Conservation (phyloP, 1,139 yeast species). For the Lodderomyces orthopsilosis region DNA sequence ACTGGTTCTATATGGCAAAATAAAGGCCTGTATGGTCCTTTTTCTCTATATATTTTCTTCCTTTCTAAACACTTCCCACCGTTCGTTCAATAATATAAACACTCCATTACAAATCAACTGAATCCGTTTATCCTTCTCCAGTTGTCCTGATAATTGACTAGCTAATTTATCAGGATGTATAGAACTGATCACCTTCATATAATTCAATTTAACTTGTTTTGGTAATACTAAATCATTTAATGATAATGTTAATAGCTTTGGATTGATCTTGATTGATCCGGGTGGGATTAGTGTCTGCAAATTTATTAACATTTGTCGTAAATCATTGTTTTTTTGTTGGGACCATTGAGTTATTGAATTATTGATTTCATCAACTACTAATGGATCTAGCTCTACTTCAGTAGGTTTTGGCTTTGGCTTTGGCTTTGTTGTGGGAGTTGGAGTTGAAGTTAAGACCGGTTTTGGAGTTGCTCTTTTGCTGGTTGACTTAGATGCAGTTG, state of each 20-base stretch:
- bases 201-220: slow-evolving; percentile 82
- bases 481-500: slow-evolving; percentile 16
- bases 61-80: slow-evolving; percentile 85
- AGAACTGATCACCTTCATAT: slow-evolving; percentile 89
- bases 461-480: slow-evolving; percentile 14
- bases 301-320: slow-evolving; percentile 70
- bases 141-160: not conserved
- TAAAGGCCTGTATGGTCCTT: not conserved
- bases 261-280: slow-evolving; percentile 44
- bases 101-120: slow-evolving; percentile 82
- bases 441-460: slow-evolving; percentile 11
- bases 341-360: slow-evolving; percentile 50
- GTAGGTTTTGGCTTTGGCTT: slow-evolving; percentile 20
- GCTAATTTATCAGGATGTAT: slow-evolving; percentile 92
- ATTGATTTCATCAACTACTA: slow-evolving; percentile 15
- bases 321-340: slow-evolving; percentile 69
- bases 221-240: slow-evolving; percentile 80
- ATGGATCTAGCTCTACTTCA: slow-evolving; percentile 27
- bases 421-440: not conserved
- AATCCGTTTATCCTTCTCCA: slow-evolving; percentile 13
- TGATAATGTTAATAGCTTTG: slow-evolving; percentile 24
- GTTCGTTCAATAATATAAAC: slow-evolving; percentile 75
- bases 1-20: too few species aligned
- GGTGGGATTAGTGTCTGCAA: slow-evolving; percentile 59
- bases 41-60: slow-evolving; percentile 21